These are phyloP conservation scores for Schoenoplectus triqueter DNA, from an alignment of 202 grass and related monocot genomes.

Conservation along the genomic window DNA sequence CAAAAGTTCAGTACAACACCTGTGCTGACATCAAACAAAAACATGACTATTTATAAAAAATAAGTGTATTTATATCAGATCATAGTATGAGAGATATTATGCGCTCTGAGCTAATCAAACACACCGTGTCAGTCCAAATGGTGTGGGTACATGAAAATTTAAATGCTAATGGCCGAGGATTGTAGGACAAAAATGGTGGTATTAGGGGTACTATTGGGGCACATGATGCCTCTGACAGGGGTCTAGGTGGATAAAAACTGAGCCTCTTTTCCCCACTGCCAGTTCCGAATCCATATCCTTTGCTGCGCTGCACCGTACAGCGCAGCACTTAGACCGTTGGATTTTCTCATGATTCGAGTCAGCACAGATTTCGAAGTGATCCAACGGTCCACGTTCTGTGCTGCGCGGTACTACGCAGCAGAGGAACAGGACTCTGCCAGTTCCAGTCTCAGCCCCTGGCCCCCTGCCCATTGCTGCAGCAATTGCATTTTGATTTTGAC, in stretches of 20 bases:
- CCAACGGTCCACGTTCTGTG: too few species aligned
- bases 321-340: too few species aligned
- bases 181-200: constrained; percentile 1
- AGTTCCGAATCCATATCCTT: too few species aligned
- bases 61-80: neutral
- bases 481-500: constrained; percentile 34
- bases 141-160: constrained; percentile 24
- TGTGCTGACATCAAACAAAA: neutral
- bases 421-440: too few species aligned
- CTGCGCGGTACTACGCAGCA: too few species aligned
- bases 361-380: too few species aligned
- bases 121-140: constrained; percentile 26
- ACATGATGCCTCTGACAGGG: constrained; percentile 60
- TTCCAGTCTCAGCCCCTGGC: neutral
- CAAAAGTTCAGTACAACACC: neutral
- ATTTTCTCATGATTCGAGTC: too few species aligned
- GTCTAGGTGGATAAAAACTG: constrained; percentile 45
- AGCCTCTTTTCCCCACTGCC: neutral
- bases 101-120: constrained; percentile 5
- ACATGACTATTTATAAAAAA: neutral
- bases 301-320: too few species aligned
- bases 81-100: constrained; percentile 17
- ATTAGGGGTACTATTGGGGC: constrained; percentile 46
- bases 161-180: constrained; percentile 22
- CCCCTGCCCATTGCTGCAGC: neutral